A percentile compares a stretch with the other conserved stretches of the same genome.
Conservation (phyloP, 2,329 filamentous ascomycete genomes). For the Exophiala sp. region DNA sequence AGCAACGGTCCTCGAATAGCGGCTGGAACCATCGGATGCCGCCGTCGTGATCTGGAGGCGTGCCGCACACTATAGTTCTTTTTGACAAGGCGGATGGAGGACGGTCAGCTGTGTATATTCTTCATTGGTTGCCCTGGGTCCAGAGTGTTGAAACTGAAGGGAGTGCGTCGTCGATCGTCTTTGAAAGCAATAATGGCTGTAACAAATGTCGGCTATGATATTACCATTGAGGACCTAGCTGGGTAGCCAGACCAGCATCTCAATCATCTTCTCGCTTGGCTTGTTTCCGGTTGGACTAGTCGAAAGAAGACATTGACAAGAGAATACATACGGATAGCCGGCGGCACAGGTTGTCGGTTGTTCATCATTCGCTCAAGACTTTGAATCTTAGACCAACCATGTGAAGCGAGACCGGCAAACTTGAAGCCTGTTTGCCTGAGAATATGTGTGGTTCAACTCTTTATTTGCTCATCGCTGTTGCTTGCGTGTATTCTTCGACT, state of each 20-base stretch:
- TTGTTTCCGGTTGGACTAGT: too few species aligned
- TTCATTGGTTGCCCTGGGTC: neutral
- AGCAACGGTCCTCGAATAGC: too few species aligned
- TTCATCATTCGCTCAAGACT: too few species aligned
- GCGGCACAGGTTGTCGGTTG: neutral
- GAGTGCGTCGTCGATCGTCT: slow-evolving; percentile 6
- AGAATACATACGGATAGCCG: too few species aligned
- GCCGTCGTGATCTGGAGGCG: neutral
- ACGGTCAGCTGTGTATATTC: neutral
- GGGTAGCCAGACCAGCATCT: neutral
- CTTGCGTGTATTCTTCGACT: neutral
- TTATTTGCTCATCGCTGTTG: too few species aligned
- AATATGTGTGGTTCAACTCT: too few species aligned
- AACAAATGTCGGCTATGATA: slow-evolving; percentile 7
- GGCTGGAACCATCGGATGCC: neutral
- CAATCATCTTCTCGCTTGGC: too few species aligned
- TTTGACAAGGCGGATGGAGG: neutral
- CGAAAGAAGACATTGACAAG: too few species aligned
- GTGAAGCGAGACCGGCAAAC: neutral
- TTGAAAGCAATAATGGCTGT: neutral
- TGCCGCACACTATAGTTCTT: neutral
- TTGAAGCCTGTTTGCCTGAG: neutral
- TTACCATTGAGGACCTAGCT: neutral
- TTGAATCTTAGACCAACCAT: neutral
- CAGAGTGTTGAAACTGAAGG: neutral